Conservation (phyloP, 495 filamentous ascomycete genomes). For the Penicillium riverlandense region DNA sequence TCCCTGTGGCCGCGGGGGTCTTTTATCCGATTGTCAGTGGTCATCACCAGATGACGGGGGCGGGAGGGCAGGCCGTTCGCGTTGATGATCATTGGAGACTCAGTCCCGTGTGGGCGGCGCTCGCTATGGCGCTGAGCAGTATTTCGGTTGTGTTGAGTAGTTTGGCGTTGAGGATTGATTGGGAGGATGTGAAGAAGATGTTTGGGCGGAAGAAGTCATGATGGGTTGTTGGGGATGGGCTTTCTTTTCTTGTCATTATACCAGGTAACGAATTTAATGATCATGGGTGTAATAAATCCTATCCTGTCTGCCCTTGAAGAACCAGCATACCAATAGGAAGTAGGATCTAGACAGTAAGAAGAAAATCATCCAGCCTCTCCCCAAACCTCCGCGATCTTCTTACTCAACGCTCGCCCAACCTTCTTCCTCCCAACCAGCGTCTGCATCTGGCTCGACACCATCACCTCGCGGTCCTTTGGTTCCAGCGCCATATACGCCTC, state of each 20-base stretch:
- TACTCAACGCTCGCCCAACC: slow-evolving; percentile 54
- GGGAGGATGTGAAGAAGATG: slow-evolving; percentile 16
- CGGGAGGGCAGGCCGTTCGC: slow-evolving; percentile 16
- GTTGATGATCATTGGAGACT: slow-evolving; percentile 43
- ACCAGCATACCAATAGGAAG: no score
- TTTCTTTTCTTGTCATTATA: background rate
- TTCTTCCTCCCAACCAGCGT: slow-evolving; percentile 61
- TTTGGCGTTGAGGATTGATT: slow-evolving; percentile 51
- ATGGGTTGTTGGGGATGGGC: background rate
- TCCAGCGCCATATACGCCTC: slow-evolving; percentile 55
- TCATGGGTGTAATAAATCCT: no score
- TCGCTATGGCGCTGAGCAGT: slow-evolving; percentile 84
- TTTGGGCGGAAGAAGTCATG: slow-evolving; percentile 5
- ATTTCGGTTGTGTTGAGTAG: slow-evolving; percentile 73
- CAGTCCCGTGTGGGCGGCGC: slow-evolving; percentile 75
- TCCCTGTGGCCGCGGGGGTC: slow-evolving; percentile 81
- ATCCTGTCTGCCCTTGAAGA: no score
- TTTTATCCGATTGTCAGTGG: slow-evolving; percentile 60
- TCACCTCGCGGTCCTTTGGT: slow-evolving; percentile 36
- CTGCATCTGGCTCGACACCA: slow-evolving; percentile 47
- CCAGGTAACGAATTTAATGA: no score
- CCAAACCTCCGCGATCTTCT: slow-evolving; percentile 73
- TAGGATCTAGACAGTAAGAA: no score
- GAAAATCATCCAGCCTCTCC: slow-evolving; percentile 22
- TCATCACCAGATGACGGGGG: slow-evolving; percentile 31